Evolutionary conservation across 768 basidiomycete species (phyloP).

Genomic region (Leccinum rimulosum): DNA sequence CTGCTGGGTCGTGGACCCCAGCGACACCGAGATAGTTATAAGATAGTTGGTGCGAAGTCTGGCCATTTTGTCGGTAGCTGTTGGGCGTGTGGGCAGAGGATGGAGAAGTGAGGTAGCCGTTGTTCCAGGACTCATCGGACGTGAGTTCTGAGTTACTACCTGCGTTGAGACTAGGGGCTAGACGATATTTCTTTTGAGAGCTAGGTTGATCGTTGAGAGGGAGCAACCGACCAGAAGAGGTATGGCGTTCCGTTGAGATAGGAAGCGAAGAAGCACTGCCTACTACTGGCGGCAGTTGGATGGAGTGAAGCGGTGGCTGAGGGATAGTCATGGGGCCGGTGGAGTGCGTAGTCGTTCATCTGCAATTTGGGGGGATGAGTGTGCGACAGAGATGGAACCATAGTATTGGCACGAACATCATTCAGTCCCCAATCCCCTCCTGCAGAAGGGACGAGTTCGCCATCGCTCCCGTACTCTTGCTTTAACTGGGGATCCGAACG

Average conservation of each 20-base stretch:
- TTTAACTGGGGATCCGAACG: conserved; percentile 29
- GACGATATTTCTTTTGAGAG: conserved; percentile 32
- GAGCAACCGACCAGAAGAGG: conserved; percentile 32
- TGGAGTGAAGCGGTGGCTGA: conserved; percentile 30
- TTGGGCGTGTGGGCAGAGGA: conserved; percentile 25
- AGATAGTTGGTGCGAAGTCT: conserved; percentile 24
- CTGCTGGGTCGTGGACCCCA: conserved; percentile 13
- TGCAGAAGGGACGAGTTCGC: conserved; percentile 18
- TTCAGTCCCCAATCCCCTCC: conserved; percentile 21
- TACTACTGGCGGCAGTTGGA: conserved; percentile 23
- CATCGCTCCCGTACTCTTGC: conserved; percentile 23
- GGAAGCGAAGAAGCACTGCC: conserved; percentile 29
- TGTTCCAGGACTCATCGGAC: conserved; percentile 27
- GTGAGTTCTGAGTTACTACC: conserved; percentile 25
- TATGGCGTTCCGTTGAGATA: conserved; percentile 33
- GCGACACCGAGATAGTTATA: conserved; percentile 19
- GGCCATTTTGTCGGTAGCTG: conserved; percentile 30
- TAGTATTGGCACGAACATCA: conserved; percentile 24
- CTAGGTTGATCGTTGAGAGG: conserved; percentile 24
- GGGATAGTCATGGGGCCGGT: conserved; percentile 33
- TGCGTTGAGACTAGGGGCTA: conserved; percentile 23
- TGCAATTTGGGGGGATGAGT: conserved; percentile 11
- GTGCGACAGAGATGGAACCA: background rate
- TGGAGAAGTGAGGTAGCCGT: conserved; percentile 32
- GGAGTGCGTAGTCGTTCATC: conserved; percentile 29